Base-by-base conservation (phyloP, 768 basidiomycete species). In the Lentinus tigrinus region DNA sequence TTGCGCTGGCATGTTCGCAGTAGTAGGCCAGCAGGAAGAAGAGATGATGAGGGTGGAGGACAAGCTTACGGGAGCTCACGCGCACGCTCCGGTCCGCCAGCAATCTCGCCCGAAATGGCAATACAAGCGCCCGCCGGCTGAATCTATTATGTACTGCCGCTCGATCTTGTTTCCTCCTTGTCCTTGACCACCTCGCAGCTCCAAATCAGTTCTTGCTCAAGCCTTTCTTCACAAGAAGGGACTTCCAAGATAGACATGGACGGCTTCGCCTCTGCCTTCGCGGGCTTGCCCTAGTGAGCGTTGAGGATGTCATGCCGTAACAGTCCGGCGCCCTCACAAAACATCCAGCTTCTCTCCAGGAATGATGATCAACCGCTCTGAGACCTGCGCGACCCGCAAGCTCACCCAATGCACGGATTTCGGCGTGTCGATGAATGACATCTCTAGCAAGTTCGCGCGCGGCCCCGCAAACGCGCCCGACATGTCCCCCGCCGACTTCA, bases 341-440 rank as follows among this genome's bases (percentile, higher is more conserved):
- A 24, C 37, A 4, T 16, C 11, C 39, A 72, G 67, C 47, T 70
- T 70, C 56, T 65, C 62, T 47, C 71, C 47, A 8, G 34, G 27
- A 17, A 49, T 49, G 47, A 49, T 49, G 47, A 17, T 73, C 53
- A 71, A 74, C 61, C 57, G 47, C 4, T 73, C 70, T 2, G 72
- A 63, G 10, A 66, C 64, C 23, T 72, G 72, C 55, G 72, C 70
- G n/a, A 63, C 72, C 37, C 64, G 68, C 2, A 61, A 63, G 47
- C 55, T 74, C 17, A 38, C 66, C 1, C 72, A 74, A 50, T 73
- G 72, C 57, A 62, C 69, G 17, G 47, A 55, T 37, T 50, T 72
- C 2, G 73, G 73, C 10, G 62, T 69, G 9, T 63, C 59, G 28
- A 51, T 56, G 60, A 68, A 68, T 59, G 71, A 73, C 40, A 54